phyloP scores from a whole-genome alignment of 106 monocot species.

The Dendrobium catenatum region DNA sequence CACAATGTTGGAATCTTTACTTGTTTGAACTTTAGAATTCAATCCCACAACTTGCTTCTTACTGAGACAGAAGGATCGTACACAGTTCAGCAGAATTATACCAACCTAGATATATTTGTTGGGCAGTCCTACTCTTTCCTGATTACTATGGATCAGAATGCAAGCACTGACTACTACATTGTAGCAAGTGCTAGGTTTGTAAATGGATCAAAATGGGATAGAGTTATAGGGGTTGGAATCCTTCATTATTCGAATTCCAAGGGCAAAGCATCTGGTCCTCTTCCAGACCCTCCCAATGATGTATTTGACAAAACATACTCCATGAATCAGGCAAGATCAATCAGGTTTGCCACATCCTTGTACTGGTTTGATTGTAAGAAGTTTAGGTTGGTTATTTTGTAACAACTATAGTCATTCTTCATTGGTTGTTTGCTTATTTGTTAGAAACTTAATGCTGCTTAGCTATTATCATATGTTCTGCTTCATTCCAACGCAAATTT shows the following conservation, averaged over 20 bases:
- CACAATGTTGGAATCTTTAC: slow-evolving; percentile 66
- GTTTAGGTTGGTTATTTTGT: too few relatives aligned
- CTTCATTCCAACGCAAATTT: too few relatives aligned
- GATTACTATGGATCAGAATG: slow-evolving; percentile 76
- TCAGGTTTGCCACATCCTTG: slow-evolving; percentile 14
- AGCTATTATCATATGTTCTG: too few relatives aligned
- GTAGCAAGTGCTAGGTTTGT: slow-evolving; percentile 75
- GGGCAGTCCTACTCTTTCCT: slow-evolving; percentile 83
- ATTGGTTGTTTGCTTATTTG: too few relatives aligned
- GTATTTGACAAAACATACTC: slow-evolving; percentile 33
- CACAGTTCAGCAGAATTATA: slow-evolving; percentile 58
- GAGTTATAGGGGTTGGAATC: slow-evolving; percentile 68
- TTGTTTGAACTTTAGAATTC: slow-evolving; percentile 76
- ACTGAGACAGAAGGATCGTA: slow-evolving; percentile 76
- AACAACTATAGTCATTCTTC: too few relatives aligned
- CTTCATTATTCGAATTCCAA: slow-evolving; percentile 72
- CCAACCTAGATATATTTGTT: slow-evolving; percentile 56
- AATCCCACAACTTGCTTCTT: slow-evolving; percentile 61
- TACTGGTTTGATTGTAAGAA: neutral
- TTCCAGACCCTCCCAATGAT: slow-evolving; percentile 36
- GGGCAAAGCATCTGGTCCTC: slow-evolving; percentile 37
- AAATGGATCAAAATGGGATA: slow-evolving; percentile 49
- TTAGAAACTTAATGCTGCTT: too few relatives aligned
- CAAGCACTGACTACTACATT: slow-evolving; percentile 71
- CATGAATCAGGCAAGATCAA: slow-evolving; percentile 39